A percentile compares a stretch with the other conserved stretches of the same genome.
phyloP scores from a whole-genome alignment of 768 basidiomycete genomes.

The Leccinellum luteum region DNA sequence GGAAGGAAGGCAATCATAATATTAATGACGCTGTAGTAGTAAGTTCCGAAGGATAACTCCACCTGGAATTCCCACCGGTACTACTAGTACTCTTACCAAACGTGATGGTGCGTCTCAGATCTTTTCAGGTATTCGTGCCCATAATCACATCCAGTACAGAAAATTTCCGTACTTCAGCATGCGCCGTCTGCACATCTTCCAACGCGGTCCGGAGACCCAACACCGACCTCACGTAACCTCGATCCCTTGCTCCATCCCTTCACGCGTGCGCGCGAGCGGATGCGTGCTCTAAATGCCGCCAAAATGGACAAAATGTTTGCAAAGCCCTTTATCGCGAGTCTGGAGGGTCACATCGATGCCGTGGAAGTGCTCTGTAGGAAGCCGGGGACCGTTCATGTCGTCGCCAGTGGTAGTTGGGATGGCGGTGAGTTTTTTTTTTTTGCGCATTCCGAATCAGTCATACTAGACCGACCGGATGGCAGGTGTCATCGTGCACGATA shows the following conservation, averaged over 20 bases:
- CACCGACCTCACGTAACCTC: constrained; percentile 87
- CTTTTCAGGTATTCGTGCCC: neutral
- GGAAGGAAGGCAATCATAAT: neutral
- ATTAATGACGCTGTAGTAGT: neutral
- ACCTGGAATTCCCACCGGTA: constrained; percentile 4
- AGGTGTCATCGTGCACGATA: constrained; percentile 88
- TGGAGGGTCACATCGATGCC: constrained; percentile 94
- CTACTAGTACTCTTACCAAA: constrained; percentile 5
- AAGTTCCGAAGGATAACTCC: too few relatives aligned
- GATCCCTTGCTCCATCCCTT: constrained; percentile 97
- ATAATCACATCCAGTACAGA: constrained; percentile 41
- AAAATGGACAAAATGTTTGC: constrained; percentile 98
- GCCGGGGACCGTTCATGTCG: constrained; percentile 66
- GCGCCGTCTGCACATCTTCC: constrained; percentile 74
- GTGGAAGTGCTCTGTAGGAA: constrained; percentile 82
- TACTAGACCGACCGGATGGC: neutral
- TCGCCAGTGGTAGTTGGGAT: constrained; percentile 95
- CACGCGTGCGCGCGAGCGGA: constrained; percentile 87
- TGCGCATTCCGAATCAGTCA: neutral
- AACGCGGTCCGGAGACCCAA: constrained; percentile 73
- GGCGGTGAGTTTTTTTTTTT: constrained; percentile 61
- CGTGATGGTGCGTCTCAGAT: constrained; percentile 15
- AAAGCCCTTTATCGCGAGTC: constrained; percentile 88
- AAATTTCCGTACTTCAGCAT: constrained; percentile 87
- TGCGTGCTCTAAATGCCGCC: constrained; percentile 88